Base-by-base conservation (phyloP, 2,329 filamentous ascomycete species). In the Diaporthe eres region DNA sequence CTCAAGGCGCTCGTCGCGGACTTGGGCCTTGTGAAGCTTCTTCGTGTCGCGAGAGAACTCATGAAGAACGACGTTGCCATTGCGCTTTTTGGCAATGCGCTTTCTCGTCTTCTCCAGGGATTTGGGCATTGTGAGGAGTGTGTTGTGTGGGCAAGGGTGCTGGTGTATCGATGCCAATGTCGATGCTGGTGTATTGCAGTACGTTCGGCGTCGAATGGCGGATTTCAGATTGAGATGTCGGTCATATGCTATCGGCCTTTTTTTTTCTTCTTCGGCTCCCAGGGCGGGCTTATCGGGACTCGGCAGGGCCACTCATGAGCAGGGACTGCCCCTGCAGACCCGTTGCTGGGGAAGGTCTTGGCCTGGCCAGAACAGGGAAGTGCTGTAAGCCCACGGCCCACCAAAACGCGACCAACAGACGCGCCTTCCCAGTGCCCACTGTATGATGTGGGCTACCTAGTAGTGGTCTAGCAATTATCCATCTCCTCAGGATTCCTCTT, bases 41-140 rank as follows among this genome's bases (percentile, higher is more conserved):
- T 93, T 91, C 4, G 95, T 94, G 87, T 98, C 95, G 79, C 97
- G 90, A 77, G 95, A 98, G 83, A 95, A 95, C 84, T 95, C 94
- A 82, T 98, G 96, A 31, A 98, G 89, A 42, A 93, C 92, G 63
- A 95, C 89, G 53, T 92, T 91, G 28, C 92, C 92, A 78, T 92
- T 91, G 79, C 94, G 92, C 89, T 98, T 98, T 87, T 98, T 98
- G 47, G 92, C 88, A 78, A 98, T 96, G 78, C 95, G 92, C 86
- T 98, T 98, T 78, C 94, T 91, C 28, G 97, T 94, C 83, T 98
- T 98, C 78, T 91, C 87, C 9, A 98, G 86, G 60, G 93, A 91
- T 82, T 92, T 93, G 19, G 94, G 90, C 95, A 98, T 98, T 34
- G 80, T 88, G 82, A 65, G 25, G 37, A 42, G 8, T 4, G 25